Base-by-base conservation (phyloP, 208 protist genomes). In the Crithidia brevicula region DNA sequence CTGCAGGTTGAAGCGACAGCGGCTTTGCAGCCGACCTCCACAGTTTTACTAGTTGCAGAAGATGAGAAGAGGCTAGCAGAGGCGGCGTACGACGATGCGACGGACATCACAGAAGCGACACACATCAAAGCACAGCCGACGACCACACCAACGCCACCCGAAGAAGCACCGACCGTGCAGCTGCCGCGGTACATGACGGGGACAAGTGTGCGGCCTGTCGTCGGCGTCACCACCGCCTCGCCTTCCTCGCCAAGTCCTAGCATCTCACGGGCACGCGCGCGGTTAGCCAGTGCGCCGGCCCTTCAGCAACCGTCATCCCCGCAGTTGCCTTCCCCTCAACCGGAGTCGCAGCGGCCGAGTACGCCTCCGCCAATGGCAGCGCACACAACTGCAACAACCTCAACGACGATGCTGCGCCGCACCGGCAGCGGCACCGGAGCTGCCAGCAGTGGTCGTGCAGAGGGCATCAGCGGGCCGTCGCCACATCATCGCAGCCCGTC, bases 151-250 rank as follows among this genome's bases (percentile, higher is more conserved):
- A 20, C 42, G 10, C 42, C 42, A n/a, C 42, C 16, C 4, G 42
- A 10, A 47, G 22, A 7, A 4, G 42, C 42, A n/a, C 16, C 10
- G 10, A 47, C 16, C 42, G 22, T 20, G 36, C 53, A 36, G 31
- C 36, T 50, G 22, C 56, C 56, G 18, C 56, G 16, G 5, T 62
- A 50, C 40, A 62, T 62, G 56, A 62, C 56, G 10, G 56, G 56
- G 40, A 62, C 56, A 4, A 62, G 40, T 16, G 40, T 27, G 16
- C 56, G 56, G 1, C 56, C 56, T 2, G 40, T 62, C 6, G 56
- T 50, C 25, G 56, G 56, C 13, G 15, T 58, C 52, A 20, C 27
- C 40, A 18, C 56, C 56, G 56, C 13, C 15, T 40, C 9, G 42
- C 42, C 42, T 8, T 22, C 42, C 42, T 7, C 13, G 16, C 9